phyloP scores from a whole-genome alignment of 805 yeast genomes.

The Candida morakotiae region DNA sequence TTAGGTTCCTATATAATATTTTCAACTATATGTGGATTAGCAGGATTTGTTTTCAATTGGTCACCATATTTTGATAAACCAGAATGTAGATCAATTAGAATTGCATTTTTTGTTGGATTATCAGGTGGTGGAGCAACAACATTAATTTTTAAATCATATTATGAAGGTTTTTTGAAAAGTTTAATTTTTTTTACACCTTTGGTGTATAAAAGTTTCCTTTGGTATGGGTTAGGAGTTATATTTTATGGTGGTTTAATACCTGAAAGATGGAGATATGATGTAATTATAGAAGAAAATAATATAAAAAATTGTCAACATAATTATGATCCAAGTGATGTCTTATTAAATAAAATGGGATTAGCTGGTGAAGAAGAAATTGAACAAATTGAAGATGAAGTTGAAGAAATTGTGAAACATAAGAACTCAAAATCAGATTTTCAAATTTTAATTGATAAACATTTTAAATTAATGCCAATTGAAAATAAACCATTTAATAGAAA shows the following conservation, averaged over 20 bases:
- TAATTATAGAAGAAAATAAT: conserved; percentile 39
- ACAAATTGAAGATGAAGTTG: conserved; percentile 26
- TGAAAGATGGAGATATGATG: conserved; percentile 80
- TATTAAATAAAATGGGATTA: conserved; percentile 30
- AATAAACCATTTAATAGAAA: conserved; percentile 32
- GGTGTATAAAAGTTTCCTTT: conserved; percentile 57
- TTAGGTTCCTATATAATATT: conserved; percentile 48
- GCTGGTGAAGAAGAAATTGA: conserved; percentile 37
- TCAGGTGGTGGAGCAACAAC: conserved; percentile 74
- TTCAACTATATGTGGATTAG: conserved; percentile 61
- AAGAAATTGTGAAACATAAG: conserved; percentile 13
- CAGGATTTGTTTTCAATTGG: conserved; percentile 84
- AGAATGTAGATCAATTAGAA: conserved; percentile 74
- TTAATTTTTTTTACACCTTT: conserved; percentile 62
- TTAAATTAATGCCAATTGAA: conserved; percentile 25
- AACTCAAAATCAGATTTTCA: conserved; percentile 15
- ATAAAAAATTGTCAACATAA: conserved; percentile 24
- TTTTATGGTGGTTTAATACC: conserved; percentile 88
- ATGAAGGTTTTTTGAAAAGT: conserved; percentile 54
- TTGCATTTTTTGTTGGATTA: conserved; percentile 73
- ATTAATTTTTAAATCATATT: conserved; percentile 48
- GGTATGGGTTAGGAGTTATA: conserved; percentile 79
- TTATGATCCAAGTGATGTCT: conserved; percentile 25
- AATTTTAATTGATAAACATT: conserved; percentile 32
- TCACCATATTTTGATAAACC: conserved; percentile 88